phyloP scores from a whole-genome alignment of 352 stramenopile genomes.

The Elongisporangium undulatum region DNA sequence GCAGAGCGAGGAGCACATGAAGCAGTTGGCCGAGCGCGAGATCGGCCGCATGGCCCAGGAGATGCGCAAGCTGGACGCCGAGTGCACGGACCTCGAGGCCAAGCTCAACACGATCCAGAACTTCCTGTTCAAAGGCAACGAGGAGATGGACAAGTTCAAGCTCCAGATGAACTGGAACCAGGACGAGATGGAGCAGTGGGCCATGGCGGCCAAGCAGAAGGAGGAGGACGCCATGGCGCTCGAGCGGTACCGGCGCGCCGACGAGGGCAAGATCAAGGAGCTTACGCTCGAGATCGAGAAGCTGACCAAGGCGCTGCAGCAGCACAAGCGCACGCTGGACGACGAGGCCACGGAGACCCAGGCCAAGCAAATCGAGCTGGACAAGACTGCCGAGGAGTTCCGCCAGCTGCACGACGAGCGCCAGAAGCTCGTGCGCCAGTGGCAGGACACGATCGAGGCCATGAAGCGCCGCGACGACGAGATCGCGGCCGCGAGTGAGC shows the following conservation, averaged over 20 bases:
- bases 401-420: slow-evolving; percentile 90
- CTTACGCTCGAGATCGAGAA: slow-evolving; percentile 93
- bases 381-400: slow-evolving; percentile 94
- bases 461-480: slow-evolving; percentile 92
- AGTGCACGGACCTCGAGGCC: slow-evolving; percentile 72
- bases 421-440: slow-evolving; percentile 92
- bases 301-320: slow-evolving; percentile 82
- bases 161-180: slow-evolving; percentile 98
- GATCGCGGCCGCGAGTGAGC: slow-evolving; percentile 88
- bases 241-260: slow-evolving; percentile 90
- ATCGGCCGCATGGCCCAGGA: slow-evolving; percentile 78
- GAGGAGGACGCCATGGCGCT: slow-evolving; percentile 94
- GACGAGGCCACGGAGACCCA: slow-evolving; percentile 91
- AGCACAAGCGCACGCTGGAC: slow-evolving; percentile 71
- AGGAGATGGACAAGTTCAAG: slow-evolving; percentile 95
- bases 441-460: slow-evolving; percentile 92
- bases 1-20: slow-evolving; percentile 91
- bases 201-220: slow-evolving; percentile 93
- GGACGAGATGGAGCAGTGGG: slow-evolving; percentile 97
- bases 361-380: slow-evolving; percentile 94
- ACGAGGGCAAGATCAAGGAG: slow-evolving; percentile 96
- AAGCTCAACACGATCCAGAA: slow-evolving; percentile 89
- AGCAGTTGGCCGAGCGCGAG: slow-evolving; percentile 88
- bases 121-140: slow-evolving; percentile 91
- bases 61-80: slow-evolving; percentile 66